Evolutionary conservation across 371 early-diverging fungal species (phyloP).

Genomic region (Apophysomyces sp.): DNA sequence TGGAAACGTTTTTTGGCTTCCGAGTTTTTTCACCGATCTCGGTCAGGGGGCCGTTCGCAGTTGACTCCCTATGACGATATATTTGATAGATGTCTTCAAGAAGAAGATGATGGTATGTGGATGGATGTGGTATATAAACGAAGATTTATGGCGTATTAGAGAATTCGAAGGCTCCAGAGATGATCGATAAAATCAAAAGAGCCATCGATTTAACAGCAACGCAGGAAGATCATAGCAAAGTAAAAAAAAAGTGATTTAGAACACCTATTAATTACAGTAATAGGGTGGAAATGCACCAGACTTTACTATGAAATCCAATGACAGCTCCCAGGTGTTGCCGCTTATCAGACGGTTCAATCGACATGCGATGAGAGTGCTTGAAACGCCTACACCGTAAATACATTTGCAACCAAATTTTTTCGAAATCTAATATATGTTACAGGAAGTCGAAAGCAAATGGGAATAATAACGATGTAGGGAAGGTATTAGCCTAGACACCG

Average conservation of each 20-base stretch:
- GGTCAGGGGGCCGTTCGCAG: slow-evolving; percentile 60
- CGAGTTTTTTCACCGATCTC: slow-evolving; percentile 83
- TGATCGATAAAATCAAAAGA: slow-evolving; percentile 56
- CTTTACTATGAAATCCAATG: slow-evolving; percentile 85
- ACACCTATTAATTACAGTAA: background rate
- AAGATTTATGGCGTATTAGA: slow-evolving; percentile 12
- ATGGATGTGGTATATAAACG: background rate
- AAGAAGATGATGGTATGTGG: slow-evolving; percentile 71
- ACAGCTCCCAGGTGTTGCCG: slow-evolving; percentile 64
- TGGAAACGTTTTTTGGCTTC: slow-evolving; percentile 89
- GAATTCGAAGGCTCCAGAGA: slow-evolving; percentile 48
- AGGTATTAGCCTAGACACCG: background rate
- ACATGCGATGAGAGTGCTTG: slow-evolving; percentile 85
- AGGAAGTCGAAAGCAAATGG: slow-evolving; percentile 16
- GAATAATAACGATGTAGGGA: background rate
- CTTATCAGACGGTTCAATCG: slow-evolving; percentile 88
- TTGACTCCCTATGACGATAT: slow-evolving; percentile 73
- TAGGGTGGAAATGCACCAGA: slow-evolving; percentile 83
- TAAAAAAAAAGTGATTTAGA: slow-evolving; percentile 12
- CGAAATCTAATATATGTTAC: background rate
- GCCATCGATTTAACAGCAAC: slow-evolving; percentile 83
- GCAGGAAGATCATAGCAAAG: slow-evolving; percentile 74
- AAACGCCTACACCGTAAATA: slow-evolving; percentile 38
- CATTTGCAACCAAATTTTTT: background rate
- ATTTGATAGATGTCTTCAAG: slow-evolving; percentile 79